Evolutionary conservation across 768 basidiomycete species (phyloP).

Genomic region (Lyophyllum decastes): DNA sequence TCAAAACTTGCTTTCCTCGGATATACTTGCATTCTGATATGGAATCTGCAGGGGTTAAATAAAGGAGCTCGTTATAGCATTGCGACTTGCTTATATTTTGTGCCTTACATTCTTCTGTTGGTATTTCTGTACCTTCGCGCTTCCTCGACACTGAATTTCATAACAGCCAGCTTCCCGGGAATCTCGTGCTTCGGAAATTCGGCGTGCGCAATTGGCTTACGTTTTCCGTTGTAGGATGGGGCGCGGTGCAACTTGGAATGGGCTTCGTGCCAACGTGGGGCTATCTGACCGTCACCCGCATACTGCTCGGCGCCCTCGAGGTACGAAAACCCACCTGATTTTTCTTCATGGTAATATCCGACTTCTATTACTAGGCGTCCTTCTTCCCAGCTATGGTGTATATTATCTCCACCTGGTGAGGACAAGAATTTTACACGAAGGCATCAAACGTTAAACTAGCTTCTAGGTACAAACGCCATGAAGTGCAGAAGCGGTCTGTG

Average conservation of each 20-base stretch:
- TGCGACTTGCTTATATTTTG: slow-evolving; percentile 43
- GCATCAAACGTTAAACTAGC: slow-evolving; percentile 4
- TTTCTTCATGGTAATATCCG: background rate
- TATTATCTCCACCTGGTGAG: slow-evolving; percentile 47
- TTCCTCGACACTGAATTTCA: slow-evolving; percentile 2
- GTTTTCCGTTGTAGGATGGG: slow-evolving; percentile 43
- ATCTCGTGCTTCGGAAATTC: slow-evolving; percentile 41
- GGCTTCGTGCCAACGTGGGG: slow-evolving; percentile 44
- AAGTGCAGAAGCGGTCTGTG: slow-evolving; percentile 44
- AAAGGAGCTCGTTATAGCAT: slow-evolving; percentile 40
- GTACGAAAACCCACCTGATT: slow-evolving; percentile 20
- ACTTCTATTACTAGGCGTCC: slow-evolving; percentile 32
- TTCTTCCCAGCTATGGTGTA: slow-evolving; percentile 49
- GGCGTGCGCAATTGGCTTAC: slow-evolving; percentile 48
- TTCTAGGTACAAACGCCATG: slow-evolving; percentile 44
- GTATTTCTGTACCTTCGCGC: slow-evolving; percentile 11
- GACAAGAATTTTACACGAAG: background rate
- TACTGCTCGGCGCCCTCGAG: slow-evolving; percentile 48
- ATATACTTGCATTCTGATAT: slow-evolving; percentile 8
- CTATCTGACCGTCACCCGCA: slow-evolving; percentile 38
- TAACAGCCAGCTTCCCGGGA: slow-evolving; percentile 46
- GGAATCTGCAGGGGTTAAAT: slow-evolving; percentile 26
- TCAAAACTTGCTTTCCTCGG: slow-evolving; percentile 7
- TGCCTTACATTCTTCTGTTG: slow-evolving; percentile 46
- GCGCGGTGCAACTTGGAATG: slow-evolving; percentile 45